Base-by-base conservation (phyloP, 2,329 filamentous ascomycete species). In the Fusarium sp. region DNA sequence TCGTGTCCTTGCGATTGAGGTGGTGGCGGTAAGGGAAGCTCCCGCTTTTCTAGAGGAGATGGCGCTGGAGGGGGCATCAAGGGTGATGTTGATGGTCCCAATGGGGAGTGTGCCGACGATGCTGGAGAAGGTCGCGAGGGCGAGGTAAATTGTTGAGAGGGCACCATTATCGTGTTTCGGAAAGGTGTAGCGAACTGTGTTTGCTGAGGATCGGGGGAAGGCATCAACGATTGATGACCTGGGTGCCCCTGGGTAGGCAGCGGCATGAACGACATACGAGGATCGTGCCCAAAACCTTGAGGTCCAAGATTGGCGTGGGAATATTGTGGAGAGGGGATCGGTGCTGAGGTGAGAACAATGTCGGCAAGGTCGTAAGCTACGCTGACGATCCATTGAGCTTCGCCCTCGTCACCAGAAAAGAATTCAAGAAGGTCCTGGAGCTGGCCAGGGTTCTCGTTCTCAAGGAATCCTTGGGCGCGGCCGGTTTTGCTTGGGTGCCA, bases 351-450 rank as follows among this genome's bases (percentile, higher is more conserved):
- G 59, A 81, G 79, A 50, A 83, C 81, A 31, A 83, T 81, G 28
- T 85, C 82, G 21, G 85, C 87, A 58, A 87, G 79, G 30, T 88
- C 85, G 72, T 88, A 89, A 6, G 88, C 89, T 54, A 88, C 81
- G 55, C 83, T 82, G 14, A 88, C 86, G 45, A 91, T 83, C 69
- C 82, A 84, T 64, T 86, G 82, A 1, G 88, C 86, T 66, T 89
- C 86, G 51, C 86, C 83, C 50, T 84, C 85, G 34, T 85, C 83
- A 39, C 86, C 84, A 7, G 86, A 88, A 73, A 90, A 90, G 73
- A 89, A 89, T 73, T 91, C 89, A 26, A 91, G 83, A 10, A 89
- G 83, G 72, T 90, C 89, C 74, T 90, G 87, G 12, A 91, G 79
- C 67, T 89, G 87, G 14, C 89, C 88, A 10, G 86, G 85, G 62